Conservation (phyloP, 148 eudicot genomes). For the Rhododendron kiyosumense region DNA sequence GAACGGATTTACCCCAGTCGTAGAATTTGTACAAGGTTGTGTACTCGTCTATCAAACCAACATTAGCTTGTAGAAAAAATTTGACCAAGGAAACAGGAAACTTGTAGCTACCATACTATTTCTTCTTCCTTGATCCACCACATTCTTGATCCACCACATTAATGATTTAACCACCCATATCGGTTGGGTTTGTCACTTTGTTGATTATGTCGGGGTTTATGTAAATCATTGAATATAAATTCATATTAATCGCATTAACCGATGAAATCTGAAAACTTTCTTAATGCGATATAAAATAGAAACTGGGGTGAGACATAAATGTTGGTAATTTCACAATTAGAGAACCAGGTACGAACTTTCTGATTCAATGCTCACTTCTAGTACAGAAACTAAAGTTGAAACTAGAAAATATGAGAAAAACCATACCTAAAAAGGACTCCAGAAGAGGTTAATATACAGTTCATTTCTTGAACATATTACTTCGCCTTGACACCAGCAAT, state of each 20-base stretch:
- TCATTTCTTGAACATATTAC: not conserved
- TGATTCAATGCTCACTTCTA: not conserved
- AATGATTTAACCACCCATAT: not conserved
- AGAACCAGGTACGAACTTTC: not conserved
- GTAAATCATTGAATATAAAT: not conserved
- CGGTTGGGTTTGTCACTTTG: not conserved
- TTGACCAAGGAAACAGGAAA: not conserved
- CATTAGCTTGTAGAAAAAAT: not conserved
- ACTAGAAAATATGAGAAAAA: not conserved
- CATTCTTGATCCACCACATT: not conserved
- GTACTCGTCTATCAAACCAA: not conserved
- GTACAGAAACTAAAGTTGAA: not conserved
- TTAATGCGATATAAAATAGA: too few species aligned
- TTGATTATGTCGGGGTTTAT: not conserved
- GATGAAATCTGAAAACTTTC: not conserved
- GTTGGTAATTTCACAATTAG: too few species aligned
- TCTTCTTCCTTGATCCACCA: not conserved
- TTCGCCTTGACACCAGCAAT: conserved; percentile 21
- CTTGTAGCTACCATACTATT: not conserved
- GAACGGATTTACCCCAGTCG: not conserved
- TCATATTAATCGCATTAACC: not conserved
- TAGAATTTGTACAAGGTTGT: not conserved
- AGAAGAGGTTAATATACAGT: not conserved
- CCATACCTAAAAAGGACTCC: not conserved
- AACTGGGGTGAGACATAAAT: not conserved